Evolutionary conservation across 768 basidiomycete species (phyloP), one percentile per base, ranked within the genome.

Genomic region (Sporobolomyces pararoseus): DNA sequence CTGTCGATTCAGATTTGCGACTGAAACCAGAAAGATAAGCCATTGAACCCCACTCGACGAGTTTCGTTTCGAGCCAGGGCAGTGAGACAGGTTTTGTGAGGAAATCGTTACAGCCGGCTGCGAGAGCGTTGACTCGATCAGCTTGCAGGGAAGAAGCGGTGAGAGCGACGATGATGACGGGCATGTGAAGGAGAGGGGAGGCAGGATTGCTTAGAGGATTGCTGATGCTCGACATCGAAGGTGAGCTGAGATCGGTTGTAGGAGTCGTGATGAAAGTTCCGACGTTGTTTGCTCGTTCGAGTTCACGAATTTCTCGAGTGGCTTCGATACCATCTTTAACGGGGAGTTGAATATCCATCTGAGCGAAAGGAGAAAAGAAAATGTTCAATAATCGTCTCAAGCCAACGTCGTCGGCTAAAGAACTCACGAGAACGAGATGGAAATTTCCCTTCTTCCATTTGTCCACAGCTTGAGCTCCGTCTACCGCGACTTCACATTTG

Each of bases 301-400:
- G 80, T 63, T 87, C 85, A 60, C 96, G 84, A 67, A 99, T 99
- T 79, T 94, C 90, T 76, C 92, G 93, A 5, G 96, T 99, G 10
- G 96, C 96, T 78, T 91, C 86, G 57, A 98, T 96, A 39, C 96
- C 96, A 80, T 95, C 91, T 90, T 96, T 98, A 75, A 98, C 88
- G 13, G 96, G 96, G 86, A 99, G 93, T 80, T 98, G 95, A 63
- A 99, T 98, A 82, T 99, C 96, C 96, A 99, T 99, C 95, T 97
- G 63, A n/a, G 46, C 46, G 21, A 23, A 6, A 23, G 21, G 13
- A 12, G 21, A 21, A 4, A 9, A n/a, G 44, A 78, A 66, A 29
- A 70, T 39, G 42, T 65, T 46, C 17, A 21, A 31, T 27, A 44
- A 25, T 12, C 23, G 63, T 2, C 16, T 31, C 27, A 17, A 31